These are phyloP conservation scores for Alternaria gansuensis DNA, from an alignment of 2,329 filamentous ascomycete genomes.

Conservation along the genomic window DNA sequence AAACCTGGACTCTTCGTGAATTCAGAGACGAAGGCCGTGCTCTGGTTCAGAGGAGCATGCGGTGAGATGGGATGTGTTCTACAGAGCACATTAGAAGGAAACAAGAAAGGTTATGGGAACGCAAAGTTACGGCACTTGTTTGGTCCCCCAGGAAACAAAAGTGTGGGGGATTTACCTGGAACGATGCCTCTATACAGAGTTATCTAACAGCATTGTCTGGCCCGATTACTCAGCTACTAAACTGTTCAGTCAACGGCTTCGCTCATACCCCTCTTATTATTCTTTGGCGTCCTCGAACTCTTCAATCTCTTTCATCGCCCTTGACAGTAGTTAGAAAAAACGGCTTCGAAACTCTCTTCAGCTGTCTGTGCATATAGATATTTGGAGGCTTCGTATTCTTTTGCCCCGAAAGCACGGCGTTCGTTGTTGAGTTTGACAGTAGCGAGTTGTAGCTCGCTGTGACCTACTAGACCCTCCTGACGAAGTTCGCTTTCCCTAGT, in stretches of 20 bases:
- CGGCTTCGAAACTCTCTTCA: neutral
- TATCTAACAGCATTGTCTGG: neutral
- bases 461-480: neutral
- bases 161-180: neutral
- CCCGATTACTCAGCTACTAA: neutral
- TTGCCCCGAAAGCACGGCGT: constrained; percentile 9
- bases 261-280: neutral
- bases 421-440: neutral
- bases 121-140: constrained; percentile 12
- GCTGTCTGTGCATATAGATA: neutral
- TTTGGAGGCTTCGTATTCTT: neutral
- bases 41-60: constrained; percentile 10
- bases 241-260: neutral
- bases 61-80: neutral
- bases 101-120: constrained; percentile 14
- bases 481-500: neutral
- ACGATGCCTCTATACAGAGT: neutral
- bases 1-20: constrained; percentile 20
- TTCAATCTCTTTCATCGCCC: constrained; percentile 8
- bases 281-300: constrained; percentile 12
- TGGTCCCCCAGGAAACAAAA: neutral
- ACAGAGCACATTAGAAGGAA: constrained; percentile 16
- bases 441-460: neutral
- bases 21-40: neutral
- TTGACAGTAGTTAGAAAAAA: neutral